Percentiles rank a stretch among this genome's conserved stretches.
Conservation (phyloP, 495 filamentous ascomycete species). For the Penicillium taxi region DNA sequence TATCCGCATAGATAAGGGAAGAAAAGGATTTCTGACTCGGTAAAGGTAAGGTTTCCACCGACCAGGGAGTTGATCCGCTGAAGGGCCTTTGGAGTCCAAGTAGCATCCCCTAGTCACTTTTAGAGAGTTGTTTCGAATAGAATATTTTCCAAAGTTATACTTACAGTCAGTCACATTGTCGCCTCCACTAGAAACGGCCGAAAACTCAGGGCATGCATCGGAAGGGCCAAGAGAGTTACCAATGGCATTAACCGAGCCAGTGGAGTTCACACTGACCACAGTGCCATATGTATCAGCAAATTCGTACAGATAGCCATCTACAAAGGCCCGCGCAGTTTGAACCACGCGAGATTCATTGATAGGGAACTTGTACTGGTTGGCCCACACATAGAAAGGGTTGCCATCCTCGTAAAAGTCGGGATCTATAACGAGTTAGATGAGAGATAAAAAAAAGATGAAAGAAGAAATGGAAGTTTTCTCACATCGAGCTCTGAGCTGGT, state of each 20-base stretch:
- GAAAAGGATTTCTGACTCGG: slow-evolving; percentile 39
- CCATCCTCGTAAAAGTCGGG: slow-evolving; percentile 49
- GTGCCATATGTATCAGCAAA: slow-evolving; percentile 39
- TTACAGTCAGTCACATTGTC: slow-evolving; percentile 32
- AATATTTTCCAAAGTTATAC: slow-evolving; percentile 3
- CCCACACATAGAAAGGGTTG: slow-evolving; percentile 47
- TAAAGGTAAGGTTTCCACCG: slow-evolving; percentile 42
- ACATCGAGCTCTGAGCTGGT: slow-evolving; percentile 16
- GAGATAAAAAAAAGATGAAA: background rate
- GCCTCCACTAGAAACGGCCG: slow-evolving; percentile 28
- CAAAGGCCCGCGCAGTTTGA: slow-evolving; percentile 42
- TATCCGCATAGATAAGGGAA: slow-evolving; percentile 56
- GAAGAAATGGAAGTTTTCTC: slow-evolving; percentile 1
- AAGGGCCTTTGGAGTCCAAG: slow-evolving; percentile 44
- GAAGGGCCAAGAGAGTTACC: slow-evolving; percentile 49
- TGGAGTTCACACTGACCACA: slow-evolving; percentile 45
- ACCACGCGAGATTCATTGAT: slow-evolving; percentile 30
- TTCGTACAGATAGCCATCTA: slow-evolving; percentile 45
- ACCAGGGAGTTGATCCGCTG: slow-evolving; percentile 42
- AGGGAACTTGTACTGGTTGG: slow-evolving; percentile 48
- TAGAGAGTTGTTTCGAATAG: slow-evolving; percentile 1
- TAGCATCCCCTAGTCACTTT: slow-evolving; percentile 26
- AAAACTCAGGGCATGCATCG: slow-evolving; percentile 47
- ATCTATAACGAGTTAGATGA: slow-evolving; percentile 23
- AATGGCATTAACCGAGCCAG: slow-evolving; percentile 30